Conservation (phyloP, 345 rosid species). For the Trapa incisa region DNA sequence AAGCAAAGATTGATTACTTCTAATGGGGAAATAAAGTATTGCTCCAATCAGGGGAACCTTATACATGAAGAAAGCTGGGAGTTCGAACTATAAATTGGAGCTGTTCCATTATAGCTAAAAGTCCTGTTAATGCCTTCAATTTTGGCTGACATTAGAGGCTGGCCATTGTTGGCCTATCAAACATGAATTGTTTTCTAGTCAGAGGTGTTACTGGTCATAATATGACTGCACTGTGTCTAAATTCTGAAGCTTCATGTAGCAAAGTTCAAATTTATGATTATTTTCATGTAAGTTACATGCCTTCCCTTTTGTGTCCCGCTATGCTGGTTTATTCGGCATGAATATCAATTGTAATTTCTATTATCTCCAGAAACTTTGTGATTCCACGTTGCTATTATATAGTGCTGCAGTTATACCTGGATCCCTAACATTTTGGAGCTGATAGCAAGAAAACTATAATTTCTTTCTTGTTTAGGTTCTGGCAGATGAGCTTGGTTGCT, state of each 20-base stretch:
- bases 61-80: not conserved
- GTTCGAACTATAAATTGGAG: not conserved
- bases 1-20: not conserved
- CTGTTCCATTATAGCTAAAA: not conserved
- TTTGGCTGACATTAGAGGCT: too few species aligned
- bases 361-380: not conserved
- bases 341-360: too few species aligned
- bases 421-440: not conserved
- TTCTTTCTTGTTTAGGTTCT: constrained; percentile 36
- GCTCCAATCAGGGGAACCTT: not conserved
- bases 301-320: too few species aligned
- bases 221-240: too few species aligned
- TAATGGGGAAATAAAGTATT: not conserved
- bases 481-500: constrained; percentile 57
- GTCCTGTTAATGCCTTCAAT: too few species aligned
- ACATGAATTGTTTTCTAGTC: too few species aligned
- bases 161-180: too few species aligned
- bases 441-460: not conserved
- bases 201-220: too few species aligned
- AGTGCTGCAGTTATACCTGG: not conserved
- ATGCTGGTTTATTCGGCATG: too few species aligned
- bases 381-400: not conserved
- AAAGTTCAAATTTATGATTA: too few species aligned
- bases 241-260: too few species aligned
- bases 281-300: too few species aligned